Percentiles rank a stretch among this genome's conserved stretches.
phyloP scores from a whole-genome alignment of 2,329 filamentous ascomycete species.

The Teratosphaeria zuluensis region DNA sequence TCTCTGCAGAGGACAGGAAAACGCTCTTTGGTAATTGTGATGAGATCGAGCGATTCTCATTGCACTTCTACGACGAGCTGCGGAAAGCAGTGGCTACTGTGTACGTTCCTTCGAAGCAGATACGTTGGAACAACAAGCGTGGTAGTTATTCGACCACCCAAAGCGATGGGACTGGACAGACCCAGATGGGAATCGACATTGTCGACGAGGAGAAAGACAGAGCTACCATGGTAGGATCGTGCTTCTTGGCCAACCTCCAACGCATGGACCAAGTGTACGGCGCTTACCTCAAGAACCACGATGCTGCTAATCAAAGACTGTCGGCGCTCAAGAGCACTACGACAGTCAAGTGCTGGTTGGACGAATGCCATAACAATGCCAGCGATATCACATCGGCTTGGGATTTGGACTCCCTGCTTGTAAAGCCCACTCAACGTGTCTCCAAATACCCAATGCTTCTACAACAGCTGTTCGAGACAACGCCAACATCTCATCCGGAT shows the following conservation, averaged over 20 bases:
- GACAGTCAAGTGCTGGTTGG: conserved; percentile 69
- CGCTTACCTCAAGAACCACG: conserved; percentile 55
- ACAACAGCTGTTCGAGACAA: conserved; percentile 67
- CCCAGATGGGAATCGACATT: conserved; percentile 16
- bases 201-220: conserved; percentile 47
- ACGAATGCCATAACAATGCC: conserved; percentile 85
- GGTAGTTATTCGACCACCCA: conserved; percentile 37
- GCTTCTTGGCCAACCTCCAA: conserved; percentile 46
- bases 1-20: conserved; percentile 77
- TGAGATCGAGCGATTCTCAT: conserved; percentile 80
- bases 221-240: conserved; percentile 48
- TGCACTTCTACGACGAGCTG: conserved; percentile 65
- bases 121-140: conserved; percentile 45
- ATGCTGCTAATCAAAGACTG: conserved; percentile 53
- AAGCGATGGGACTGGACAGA: conserved; percentile 26
- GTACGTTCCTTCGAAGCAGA: conserved; percentile 56
- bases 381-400: conserved; percentile 88
- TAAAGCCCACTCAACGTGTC: conserved; percentile 92
- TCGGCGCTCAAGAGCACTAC: conserved; percentile 46
- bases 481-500: conserved; percentile 76
- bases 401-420: conserved; percentile 90
- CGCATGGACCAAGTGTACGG: conserved; percentile 57
- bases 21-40: conserved; percentile 87
- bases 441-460: conserved; percentile 89
- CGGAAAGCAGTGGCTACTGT: conserved; percentile 72